These are phyloP conservation scores for Neurospora pannonica DNA, from an alignment of 495 filamentous ascomycete species.

Conservation along the genomic window DNA sequence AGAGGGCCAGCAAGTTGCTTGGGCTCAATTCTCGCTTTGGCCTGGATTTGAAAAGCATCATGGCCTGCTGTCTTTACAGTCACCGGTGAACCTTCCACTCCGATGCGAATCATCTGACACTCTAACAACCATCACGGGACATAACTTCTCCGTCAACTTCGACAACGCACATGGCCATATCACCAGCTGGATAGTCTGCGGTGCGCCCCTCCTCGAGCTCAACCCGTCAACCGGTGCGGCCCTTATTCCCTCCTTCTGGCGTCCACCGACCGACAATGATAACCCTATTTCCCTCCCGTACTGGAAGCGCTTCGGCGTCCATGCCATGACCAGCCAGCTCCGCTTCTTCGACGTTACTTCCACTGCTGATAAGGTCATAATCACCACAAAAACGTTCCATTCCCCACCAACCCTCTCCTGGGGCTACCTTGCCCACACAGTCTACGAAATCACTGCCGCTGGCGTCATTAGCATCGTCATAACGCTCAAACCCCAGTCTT, in stretches of 20 bases:
- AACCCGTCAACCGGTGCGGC: slow-evolving; percentile 31
- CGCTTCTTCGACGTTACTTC: slow-evolving; percentile 28
- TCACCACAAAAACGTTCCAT: slow-evolving; percentile 28
- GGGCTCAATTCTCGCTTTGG: slow-evolving; percentile 13
- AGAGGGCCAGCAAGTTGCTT: slow-evolving; percentile 18
- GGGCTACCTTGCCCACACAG: slow-evolving; percentile 40
- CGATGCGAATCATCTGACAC: neutral
- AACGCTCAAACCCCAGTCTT: slow-evolving; percentile 18
- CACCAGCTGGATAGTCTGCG: slow-evolving; percentile 22
- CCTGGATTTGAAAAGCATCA: fast-evolving
- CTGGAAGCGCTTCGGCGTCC: slow-evolving; percentile 28
- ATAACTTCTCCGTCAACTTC: slow-evolving; percentile 25
- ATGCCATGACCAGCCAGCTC: slow-evolving; percentile 32
- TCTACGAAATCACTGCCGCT: slow-evolving; percentile 36
- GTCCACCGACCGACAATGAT: slow-evolving; percentile 53
- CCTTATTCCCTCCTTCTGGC: slow-evolving; percentile 28
- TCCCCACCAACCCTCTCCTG: slow-evolving; percentile 47
- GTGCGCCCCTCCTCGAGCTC: slow-evolving; percentile 18
- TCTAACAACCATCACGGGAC: slow-evolving; percentile 2
- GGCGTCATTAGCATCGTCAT: slow-evolving; percentile 36
- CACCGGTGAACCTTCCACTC: neutral
- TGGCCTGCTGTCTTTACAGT: neutral
- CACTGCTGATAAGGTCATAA: slow-evolving; percentile 15
- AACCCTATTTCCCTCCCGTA: slow-evolving; percentile 27
- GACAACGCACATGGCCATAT: slow-evolving; percentile 31